Conservation (phyloP, 108 stramenopile species). For the Ochromonas danica region DNA sequence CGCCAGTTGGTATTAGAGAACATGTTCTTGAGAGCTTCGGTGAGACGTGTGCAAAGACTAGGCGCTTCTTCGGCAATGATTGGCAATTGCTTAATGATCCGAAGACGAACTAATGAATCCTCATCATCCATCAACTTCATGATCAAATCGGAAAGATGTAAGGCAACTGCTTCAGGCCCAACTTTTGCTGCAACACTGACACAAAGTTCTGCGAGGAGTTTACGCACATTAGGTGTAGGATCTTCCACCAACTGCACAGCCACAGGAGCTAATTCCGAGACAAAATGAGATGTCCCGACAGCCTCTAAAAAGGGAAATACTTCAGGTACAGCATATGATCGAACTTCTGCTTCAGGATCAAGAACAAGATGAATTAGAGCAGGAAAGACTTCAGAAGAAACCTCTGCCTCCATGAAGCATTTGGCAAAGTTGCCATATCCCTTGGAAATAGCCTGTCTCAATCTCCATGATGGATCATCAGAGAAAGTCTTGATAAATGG, state of each 20-base stretch:
- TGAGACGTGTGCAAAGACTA: conserved; percentile 26
- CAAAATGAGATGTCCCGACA: conserved; percentile 1
- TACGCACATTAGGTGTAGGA: not conserved
- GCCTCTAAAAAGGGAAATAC: conserved; percentile 18
- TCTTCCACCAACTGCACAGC: conserved; percentile 25
- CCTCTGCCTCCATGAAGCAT: not conserved
- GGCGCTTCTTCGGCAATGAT: conserved; percentile 25
- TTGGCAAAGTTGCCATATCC: conserved; percentile 5
- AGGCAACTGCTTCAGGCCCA: not conserved
- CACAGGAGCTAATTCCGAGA: conserved; percentile 21
- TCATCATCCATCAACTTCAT: conserved; percentile 34
- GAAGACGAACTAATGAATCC: conserved; percentile 12
- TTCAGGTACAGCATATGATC: not conserved
- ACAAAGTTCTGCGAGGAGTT: conserved; percentile 3
- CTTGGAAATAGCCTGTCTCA: conserved; percentile 22
- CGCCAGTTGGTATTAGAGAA: conserved; percentile 25
- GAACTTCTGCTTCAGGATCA: conserved; percentile 30
- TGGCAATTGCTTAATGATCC: not conserved
- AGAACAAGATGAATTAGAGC: not conserved
- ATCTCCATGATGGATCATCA: conserved; percentile 28
- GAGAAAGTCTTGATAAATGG: conserved; percentile 6
- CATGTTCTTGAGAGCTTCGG: not conserved
- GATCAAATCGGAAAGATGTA: conserved; percentile 20
- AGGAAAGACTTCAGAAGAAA: conserved; percentile 18
- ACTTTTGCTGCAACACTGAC: conserved; percentile 14